Percentiles rank a stretch among this genome's conserved stretches.
Evolutionary conservation across 768 basidiomycete species (phyloP).

Genomic region (Trametes villosa): DNA sequence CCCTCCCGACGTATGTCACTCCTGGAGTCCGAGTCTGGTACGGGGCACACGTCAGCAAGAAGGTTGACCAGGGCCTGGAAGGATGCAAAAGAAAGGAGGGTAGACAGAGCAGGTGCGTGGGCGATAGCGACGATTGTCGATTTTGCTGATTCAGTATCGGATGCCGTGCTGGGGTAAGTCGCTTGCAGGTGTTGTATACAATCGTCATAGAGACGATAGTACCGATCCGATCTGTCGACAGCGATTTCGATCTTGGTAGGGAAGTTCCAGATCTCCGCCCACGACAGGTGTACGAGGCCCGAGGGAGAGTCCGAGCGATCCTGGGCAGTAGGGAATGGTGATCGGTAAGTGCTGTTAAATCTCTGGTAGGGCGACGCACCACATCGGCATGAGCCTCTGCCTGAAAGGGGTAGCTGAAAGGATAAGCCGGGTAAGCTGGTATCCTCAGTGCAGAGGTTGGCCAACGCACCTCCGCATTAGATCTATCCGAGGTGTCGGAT

Average conservation of each 20-base stretch:
- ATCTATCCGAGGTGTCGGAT: no score
- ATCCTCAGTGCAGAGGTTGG: no score
- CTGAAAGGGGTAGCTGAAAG: no score
- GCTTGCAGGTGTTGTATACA: background rate
- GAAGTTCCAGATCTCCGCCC: background rate
- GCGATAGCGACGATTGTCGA: background rate
- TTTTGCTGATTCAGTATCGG: background rate
- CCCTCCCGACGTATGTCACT: background rate
- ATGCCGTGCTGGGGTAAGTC: background rate
- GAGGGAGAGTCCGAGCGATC: no score
- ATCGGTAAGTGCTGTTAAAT: no score
- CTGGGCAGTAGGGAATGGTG: no score
- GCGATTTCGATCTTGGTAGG: background rate
- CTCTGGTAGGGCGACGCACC: no score
- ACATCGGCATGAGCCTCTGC: no score
- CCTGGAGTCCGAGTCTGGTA: background rate
- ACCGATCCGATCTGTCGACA: background rate
- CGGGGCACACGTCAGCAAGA: conserved; percentile 1
- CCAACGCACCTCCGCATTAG: no score
- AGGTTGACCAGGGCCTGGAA: background rate
- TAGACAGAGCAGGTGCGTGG: background rate
- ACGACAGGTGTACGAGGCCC: background rate
- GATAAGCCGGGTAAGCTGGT: no score
- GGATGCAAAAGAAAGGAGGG: background rate
- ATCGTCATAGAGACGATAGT: background rate